These are phyloP conservation scores for Galium porrigens DNA, from an alignment of 305 asterid genomes.

Conservation along the genomic window DNA sequence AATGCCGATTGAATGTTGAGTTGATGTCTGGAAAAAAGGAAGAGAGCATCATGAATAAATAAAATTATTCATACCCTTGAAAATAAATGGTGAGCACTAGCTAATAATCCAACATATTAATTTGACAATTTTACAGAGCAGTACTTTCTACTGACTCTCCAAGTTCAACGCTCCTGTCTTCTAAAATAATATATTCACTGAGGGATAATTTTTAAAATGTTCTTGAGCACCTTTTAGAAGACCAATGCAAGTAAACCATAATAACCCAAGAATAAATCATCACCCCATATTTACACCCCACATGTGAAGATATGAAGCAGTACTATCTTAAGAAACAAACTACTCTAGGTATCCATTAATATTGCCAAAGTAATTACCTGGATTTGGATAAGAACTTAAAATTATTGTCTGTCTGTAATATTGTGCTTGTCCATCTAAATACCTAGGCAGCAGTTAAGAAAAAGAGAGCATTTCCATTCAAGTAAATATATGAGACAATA, in stretches of 20 bases:
- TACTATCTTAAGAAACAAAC: not conserved
- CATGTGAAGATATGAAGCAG: not conserved
- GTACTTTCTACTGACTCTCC: not conserved
- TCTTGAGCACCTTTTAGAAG: not conserved
- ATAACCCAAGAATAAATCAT: not conserved
- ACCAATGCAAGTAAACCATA: not conserved
- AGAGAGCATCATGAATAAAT: not conserved
- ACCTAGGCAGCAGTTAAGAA: constrained; percentile 34
- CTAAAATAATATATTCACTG: not conserved
- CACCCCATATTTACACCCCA: not conserved
- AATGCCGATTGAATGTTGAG: constrained; percentile 60
- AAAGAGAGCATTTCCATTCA: constrained; percentile 11
- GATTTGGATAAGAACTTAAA: constrained; percentile 66
- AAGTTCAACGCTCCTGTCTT: not conserved
- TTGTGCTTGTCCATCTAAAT: constrained; percentile 68
- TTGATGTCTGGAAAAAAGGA: constrained; percentile 51
- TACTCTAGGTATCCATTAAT: not conserved
- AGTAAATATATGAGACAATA: not conserved
- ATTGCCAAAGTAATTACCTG: constrained; percentile 33
- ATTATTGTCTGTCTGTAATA: constrained; percentile 77
- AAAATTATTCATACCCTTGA: not conserved
- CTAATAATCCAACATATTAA: not conserved
- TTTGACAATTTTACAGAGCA: not conserved
- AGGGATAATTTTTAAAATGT: not conserved
- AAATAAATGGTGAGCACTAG: not conserved